Conservation (phyloP, 2,329 filamentous ascomycete genomes). For the Stagonosporopsis tanaceti region DNA sequence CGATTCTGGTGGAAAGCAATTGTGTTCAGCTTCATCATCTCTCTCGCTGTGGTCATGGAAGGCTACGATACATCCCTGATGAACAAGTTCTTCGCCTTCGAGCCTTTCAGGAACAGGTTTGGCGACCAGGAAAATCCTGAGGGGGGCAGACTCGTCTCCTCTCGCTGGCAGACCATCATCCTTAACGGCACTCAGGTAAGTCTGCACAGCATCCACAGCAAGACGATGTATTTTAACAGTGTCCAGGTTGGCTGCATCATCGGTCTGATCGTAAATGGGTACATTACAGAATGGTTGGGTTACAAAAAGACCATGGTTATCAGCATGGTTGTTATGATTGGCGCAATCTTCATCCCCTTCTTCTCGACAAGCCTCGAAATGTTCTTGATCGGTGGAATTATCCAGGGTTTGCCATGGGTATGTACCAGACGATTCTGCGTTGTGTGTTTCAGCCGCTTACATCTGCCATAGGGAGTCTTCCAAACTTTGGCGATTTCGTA, state of each 20-base stretch:
- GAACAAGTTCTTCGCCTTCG: conserved; percentile 73
- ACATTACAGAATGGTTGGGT: conserved; percentile 53
- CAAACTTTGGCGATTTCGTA: conserved; percentile 39
- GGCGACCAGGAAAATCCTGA: conserved; percentile 46
- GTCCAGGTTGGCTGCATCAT: conserved; percentile 50
- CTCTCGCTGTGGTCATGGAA: conserved; percentile 87
- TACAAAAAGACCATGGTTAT: conserved; percentile 40
- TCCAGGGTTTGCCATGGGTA: conserved; percentile 53
- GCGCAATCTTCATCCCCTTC: conserved; percentile 38
- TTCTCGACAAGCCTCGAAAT: conserved; percentile 57
- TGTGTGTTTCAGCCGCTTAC: background rate
- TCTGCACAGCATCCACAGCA: no score
- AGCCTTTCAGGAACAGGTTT: conserved; percentile 52
- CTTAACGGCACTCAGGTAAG: conserved; percentile 53
- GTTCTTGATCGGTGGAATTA: conserved; percentile 65
- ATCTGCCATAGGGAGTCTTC: background rate
- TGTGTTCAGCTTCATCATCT: conserved; percentile 81
- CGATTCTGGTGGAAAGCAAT: conserved; percentile 85
- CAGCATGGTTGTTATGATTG: conserved; percentile 34
- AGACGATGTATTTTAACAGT: conserved; percentile 16
- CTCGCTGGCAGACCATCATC: conserved; percentile 55
- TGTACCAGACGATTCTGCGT: background rate
- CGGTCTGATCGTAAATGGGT: conserved; percentile 55
- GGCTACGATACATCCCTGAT: conserved; percentile 82
- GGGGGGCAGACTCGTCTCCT: conserved; percentile 49